Percentiles rank a stretch among this genome's conserved stretches.
Evolutionary conservation across 305 asterid species (phyloP).

Genomic region (Lippia alba): DNA sequence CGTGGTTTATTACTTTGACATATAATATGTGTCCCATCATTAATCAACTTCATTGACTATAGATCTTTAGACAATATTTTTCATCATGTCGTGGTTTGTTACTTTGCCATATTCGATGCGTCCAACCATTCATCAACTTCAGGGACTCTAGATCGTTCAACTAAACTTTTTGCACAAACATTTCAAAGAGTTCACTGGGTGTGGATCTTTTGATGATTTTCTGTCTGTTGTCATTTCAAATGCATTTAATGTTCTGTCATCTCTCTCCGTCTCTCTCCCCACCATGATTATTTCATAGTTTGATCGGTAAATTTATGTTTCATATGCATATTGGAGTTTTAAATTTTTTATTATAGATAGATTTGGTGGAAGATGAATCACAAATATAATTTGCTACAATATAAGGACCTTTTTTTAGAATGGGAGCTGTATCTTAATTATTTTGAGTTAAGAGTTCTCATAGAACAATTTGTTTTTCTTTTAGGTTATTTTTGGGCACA

Average conservation of each 20-base stretch:
- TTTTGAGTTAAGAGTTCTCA: background rate
- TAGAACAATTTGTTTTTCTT: background rate
- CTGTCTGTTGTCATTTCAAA: background rate
- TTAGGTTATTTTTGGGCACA: too few relatives aligned
- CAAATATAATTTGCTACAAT: background rate
- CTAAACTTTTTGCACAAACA: background rate
- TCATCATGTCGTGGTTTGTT: constrained; percentile 13
- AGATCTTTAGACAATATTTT: background rate
- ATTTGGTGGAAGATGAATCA: background rate
- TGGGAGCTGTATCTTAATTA: background rate
- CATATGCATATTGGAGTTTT: background rate
- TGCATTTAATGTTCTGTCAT: background rate
- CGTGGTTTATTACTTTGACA: background rate
- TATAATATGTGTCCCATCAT: constrained; percentile 7
- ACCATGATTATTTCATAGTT: background rate
- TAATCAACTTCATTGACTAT: background rate
- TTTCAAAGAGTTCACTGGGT: constrained; percentile 5
- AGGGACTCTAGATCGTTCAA: background rate
- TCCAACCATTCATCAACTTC: constrained; percentile 18
- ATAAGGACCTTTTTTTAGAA: background rate
- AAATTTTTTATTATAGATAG: background rate
- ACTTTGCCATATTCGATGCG: background rate
- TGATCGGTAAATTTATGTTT: background rate
- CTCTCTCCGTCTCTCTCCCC: background rate
- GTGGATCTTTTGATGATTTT: background rate